A percentile compares a stretch with the other conserved stretches of the same genome.
These are phyloP conservation scores for Buxus sempervirens DNA, from an alignment of 164 flowering plant species.

Conservation along the genomic window DNA sequence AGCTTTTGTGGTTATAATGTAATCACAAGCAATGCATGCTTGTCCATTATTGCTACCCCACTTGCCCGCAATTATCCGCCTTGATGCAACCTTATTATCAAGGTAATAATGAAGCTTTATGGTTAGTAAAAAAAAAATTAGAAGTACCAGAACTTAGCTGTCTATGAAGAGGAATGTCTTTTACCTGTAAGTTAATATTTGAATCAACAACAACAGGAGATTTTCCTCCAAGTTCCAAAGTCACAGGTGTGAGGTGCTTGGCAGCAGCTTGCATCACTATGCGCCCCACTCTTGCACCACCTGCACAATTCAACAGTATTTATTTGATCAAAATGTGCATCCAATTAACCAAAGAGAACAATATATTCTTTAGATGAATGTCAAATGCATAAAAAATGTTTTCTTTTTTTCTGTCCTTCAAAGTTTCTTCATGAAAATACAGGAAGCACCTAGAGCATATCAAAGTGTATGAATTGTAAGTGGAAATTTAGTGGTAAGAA, in stretches of 20 bases:
- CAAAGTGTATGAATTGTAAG: too few relatives aligned
- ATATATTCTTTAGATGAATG: background rate
- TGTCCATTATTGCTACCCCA: conserved; percentile 81
- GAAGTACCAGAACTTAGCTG: background rate
- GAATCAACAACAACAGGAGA: conserved; percentile 85
- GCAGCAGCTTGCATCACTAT: conserved; percentile 91
- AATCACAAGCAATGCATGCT: conserved; percentile 72
- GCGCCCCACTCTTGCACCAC: conserved; percentile 77
- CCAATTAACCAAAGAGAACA: background rate
- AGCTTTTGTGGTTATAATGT: conserved; percentile 62
- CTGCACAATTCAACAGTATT: conserved; percentile 32
- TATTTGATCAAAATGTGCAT: background rate
- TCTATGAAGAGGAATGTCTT: background rate
- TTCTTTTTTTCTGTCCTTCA: background rate
- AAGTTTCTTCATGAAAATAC: background rate
- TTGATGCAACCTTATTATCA: conserved; percentile 56
- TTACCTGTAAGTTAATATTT: conserved; percentile 55
- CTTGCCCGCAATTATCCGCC: conserved; percentile 63
- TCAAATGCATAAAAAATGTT: background rate
- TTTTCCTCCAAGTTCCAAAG: conserved; percentile 97
- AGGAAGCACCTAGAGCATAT: background rate
- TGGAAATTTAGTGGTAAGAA: too few relatives aligned
- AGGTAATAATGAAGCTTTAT: background rate
- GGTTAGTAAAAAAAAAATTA: background rate
- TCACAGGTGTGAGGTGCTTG: conserved; percentile 91